phyloP scores from a whole-genome alignment of 495 filamentous ascomycete species.

The Bombardia bombarda region DNA sequence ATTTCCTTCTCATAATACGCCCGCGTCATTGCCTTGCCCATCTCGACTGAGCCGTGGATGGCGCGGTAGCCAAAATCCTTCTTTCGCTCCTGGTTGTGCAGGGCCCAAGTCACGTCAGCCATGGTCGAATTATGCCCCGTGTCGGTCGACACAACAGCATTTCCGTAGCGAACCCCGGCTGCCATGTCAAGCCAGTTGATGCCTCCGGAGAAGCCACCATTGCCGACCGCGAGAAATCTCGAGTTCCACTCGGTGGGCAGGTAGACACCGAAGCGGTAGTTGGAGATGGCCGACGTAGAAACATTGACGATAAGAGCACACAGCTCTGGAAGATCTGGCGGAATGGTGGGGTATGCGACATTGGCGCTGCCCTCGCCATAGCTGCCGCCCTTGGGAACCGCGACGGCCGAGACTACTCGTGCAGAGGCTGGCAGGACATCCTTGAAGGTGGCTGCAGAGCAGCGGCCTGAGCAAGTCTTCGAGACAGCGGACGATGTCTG shows the following conservation, averaged over 20 bases:
- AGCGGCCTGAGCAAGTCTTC: too few species aligned
- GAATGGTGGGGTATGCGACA: slow-evolving; percentile 33
- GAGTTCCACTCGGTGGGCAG: slow-evolving; percentile 38
- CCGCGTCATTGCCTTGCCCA: slow-evolving; percentile 5
- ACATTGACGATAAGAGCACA: slow-evolving; percentile 43
- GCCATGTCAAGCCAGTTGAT: slow-evolving; percentile 50
- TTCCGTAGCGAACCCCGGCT: slow-evolving; percentile 35
- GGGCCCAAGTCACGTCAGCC: slow-evolving; percentile 37
- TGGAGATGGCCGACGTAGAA: slow-evolving; percentile 27
- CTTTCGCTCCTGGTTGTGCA: slow-evolving; percentile 28
- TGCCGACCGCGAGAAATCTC: slow-evolving; percentile 40
- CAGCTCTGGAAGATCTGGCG: slow-evolving; percentile 35
- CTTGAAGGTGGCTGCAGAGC: not conserved
- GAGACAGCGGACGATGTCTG: not conserved
- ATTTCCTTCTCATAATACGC: slow-evolving; percentile 25
- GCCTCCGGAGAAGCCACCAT: slow-evolving; percentile 45
- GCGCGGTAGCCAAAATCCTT: slow-evolving; percentile 43
- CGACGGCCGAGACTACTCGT: not conserved
- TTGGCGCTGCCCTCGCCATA: slow-evolving; percentile 25
- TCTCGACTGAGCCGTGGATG: slow-evolving; percentile 37
- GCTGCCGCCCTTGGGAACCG: slow-evolving; percentile 7
- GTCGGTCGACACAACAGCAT: slow-evolving; percentile 47
- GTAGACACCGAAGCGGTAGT: slow-evolving; percentile 40
- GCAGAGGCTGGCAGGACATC: slow-evolving; percentile 1
- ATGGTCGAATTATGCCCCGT: slow-evolving; percentile 43